Evolutionary conservation across 495 filamentous ascomycete genomes (phyloP).

Genomic region (Penicillium fimorum): DNA sequence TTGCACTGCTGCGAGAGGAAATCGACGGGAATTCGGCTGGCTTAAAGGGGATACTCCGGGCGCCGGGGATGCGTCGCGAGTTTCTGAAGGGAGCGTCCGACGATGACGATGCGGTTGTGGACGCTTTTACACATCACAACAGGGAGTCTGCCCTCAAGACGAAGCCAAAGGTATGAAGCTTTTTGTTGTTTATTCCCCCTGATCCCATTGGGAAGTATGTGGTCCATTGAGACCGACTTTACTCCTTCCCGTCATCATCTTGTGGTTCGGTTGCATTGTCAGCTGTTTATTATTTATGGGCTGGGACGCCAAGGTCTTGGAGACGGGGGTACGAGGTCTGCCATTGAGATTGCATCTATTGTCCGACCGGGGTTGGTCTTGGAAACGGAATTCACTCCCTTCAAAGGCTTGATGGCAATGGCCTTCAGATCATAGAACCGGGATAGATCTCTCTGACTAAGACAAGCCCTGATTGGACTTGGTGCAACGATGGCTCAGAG

Average conservation of each 20-base stretch:
- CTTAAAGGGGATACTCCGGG: constrained; percentile 63
- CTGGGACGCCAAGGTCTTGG: background rate
- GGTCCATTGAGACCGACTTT: background rate
- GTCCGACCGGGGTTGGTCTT: constrained; percentile 9
- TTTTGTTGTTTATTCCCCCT: constrained; percentile 6
- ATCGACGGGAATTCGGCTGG: constrained; percentile 67
- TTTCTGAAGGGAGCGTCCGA: constrained; percentile 59
- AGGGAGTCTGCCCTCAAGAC: constrained; percentile 74
- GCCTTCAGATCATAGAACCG: background rate
- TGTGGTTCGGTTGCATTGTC: background rate
- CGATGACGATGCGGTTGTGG: constrained; percentile 58
- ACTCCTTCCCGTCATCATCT: background rate
- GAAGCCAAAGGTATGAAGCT: constrained; percentile 71
- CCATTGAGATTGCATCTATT: background rate
- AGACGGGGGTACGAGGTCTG: background rate
- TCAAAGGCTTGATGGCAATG: background rate
- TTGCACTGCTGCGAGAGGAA: constrained; percentile 65
- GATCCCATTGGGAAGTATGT: background rate
- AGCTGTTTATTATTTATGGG: background rate
- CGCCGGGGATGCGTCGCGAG: constrained; percentile 53
- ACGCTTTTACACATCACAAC: constrained; percentile 67
- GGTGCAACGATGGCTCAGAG: background rate
- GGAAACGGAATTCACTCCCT: background rate
- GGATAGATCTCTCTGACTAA: background rate
- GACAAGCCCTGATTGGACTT: background rate